Percentiles rank a stretch among this genome's conserved stretches.
phyloP scores from a whole-genome alignment of 176 grass and related monocot species.

The Triticum urartu region DNA sequence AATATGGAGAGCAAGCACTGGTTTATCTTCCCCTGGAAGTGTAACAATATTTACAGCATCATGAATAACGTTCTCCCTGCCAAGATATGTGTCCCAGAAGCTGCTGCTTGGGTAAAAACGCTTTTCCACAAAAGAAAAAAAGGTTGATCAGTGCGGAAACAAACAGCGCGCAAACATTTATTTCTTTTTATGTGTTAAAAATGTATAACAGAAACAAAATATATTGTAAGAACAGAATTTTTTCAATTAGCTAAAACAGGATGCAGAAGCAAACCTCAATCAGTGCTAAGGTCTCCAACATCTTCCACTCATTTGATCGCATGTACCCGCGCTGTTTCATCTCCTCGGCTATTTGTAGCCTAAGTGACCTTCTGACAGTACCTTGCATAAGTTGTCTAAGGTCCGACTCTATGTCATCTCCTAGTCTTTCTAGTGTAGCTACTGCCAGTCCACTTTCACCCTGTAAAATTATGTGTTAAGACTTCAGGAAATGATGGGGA shows the following conservation, averaged over 20 bases:
- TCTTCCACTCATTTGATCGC: slow-evolving; percentile 67
- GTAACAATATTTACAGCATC: slow-evolving; percentile 46
- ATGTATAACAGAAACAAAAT: background rate
- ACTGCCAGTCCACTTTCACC: slow-evolving; percentile 81
- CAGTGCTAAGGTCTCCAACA: slow-evolving; percentile 69
- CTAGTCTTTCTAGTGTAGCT: slow-evolving; percentile 78
- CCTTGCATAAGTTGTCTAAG: slow-evolving; percentile 89
- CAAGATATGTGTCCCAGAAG: slow-evolving; percentile 75
- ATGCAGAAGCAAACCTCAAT: slow-evolving; percentile 76
- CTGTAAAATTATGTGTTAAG: slow-evolving; percentile 53
- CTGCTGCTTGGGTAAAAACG: slow-evolving; percentile 83
- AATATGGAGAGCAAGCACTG: slow-evolving; percentile 53
- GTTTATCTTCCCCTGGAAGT: slow-evolving; percentile 56
- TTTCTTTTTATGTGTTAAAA: background rate
- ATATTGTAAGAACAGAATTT: slow-evolving; percentile 3
- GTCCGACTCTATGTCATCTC: slow-evolving; percentile 78
- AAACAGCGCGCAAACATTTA: slow-evolving; percentile 5
- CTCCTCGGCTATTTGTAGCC: slow-evolving; percentile 67
- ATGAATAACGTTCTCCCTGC: slow-evolving; percentile 52
- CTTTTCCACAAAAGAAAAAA: slow-evolving; percentile 52
- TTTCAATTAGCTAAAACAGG: slow-evolving; percentile 28
- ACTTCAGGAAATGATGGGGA: slow-evolving; percentile 17
- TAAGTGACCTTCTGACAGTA: slow-evolving; percentile 86
- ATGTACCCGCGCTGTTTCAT: slow-evolving; percentile 76
- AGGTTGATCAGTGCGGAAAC: slow-evolving; percentile 37